Conservation (phyloP, 495 filamentous ascomycete species). For the Baudoinia panamericana region DNA sequence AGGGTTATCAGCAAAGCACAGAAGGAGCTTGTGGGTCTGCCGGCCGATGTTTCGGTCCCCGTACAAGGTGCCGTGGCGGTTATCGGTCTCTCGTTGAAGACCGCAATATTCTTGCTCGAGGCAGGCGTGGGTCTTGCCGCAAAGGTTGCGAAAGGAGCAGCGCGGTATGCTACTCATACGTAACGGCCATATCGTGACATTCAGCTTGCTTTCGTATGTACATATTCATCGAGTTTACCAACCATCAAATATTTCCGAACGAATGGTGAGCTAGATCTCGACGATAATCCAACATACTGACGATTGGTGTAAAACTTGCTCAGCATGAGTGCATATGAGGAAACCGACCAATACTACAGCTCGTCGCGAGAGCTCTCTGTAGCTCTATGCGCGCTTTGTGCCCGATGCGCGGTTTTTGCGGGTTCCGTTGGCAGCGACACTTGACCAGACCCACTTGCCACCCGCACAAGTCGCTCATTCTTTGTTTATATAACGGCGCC, state of each 20-base stretch:
- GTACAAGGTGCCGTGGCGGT: constrained; percentile 10
- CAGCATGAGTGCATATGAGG: too few species aligned
- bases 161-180: too few species aligned
- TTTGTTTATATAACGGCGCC: too few species aligned
- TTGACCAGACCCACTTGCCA: background rate
- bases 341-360: too few species aligned
- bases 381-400: background rate
- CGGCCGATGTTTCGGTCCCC: constrained; percentile 9
- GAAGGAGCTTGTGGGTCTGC: constrained; percentile 5
- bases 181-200: too few species aligned
- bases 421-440: background rate
- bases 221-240: too few species aligned
- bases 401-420: constrained; percentile 1
- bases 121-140: constrained; percentile 9
- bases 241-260: too few species aligned
- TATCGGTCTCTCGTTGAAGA: constrained; percentile 14
- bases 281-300: too few species aligned
- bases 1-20: constrained; percentile 2
- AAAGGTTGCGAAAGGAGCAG: background rate
- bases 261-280: too few species aligned
- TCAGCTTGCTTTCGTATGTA: too few species aligned
- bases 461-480: constrained; percentile 1
- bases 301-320: background rate
- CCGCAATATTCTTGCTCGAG: constrained; percentile 9
- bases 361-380: too few species aligned